phyloP scores from a whole-genome alignment of 208 protist genomes.

The Leishmania tarentolae region DNA sequence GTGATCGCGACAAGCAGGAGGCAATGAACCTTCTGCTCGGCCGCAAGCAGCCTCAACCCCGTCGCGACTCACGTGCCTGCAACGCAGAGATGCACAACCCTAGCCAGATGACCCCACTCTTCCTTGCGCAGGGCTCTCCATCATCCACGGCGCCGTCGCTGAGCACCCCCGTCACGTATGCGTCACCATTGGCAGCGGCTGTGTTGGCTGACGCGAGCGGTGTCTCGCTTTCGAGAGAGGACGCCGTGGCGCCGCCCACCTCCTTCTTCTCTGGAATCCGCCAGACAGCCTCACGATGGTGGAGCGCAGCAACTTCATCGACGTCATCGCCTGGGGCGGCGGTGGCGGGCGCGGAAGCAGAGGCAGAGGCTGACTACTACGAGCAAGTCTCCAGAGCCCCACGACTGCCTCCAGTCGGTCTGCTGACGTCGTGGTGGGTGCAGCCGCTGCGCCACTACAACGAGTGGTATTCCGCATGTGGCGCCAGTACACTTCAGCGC shows the following conservation, averaged over 20 bases:
- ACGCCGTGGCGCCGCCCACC: neutral
- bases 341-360: neutral
- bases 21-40: conserved; percentile 87
- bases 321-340: neutral
- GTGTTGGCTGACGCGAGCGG: conserved; percentile 1
- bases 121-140: neutral
- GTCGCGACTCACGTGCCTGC: conserved; percentile 19
- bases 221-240: conserved; percentile 4
- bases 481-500: conserved; percentile 1
- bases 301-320: conserved; percentile 12
- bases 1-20: conserved; percentile 79
- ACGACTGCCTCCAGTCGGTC: conserved; percentile 18
- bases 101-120: conserved; percentile 5
- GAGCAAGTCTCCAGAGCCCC: conserved; percentile 43
- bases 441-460: conserved; percentile 35
- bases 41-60: conserved; percentile 49
- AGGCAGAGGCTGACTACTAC: conserved; percentile 60
- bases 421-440: conserved; percentile 56
- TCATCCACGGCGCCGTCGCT: conserved; percentile 8
- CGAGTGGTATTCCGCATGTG: conserved; percentile 20
- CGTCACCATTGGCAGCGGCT: neutral
- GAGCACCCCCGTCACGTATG: conserved; percentile 15
- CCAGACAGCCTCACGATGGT: conserved; percentile 23
- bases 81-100: conserved; percentile 25
- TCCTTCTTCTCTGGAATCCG: conserved; percentile 26